Evolutionary conservation across 2,329 filamentous ascomycete genomes (phyloP), one percentile per base, ranked within the genome.

Genomic region (Eurotiales sp.): DNA sequence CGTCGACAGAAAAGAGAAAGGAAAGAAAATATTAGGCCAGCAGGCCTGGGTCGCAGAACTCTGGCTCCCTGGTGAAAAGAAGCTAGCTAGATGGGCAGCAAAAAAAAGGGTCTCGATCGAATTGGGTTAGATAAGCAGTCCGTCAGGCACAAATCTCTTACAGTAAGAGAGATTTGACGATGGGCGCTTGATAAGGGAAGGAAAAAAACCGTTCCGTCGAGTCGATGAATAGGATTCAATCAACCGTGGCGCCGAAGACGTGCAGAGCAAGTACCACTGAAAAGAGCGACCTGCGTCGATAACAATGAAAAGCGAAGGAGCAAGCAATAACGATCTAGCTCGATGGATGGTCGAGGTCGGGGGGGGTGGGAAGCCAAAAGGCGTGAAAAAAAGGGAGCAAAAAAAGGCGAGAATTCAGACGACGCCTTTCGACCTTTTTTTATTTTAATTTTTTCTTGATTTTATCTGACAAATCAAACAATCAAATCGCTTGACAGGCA

Each of bases 1-100:
- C 39, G 39, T 34, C 47, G 47, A 29, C 37, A 42, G 42, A 43
- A 34, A 48, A n/a, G n/a, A n/a, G n/a, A n/a, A n/a, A n/a, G n/a
- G n/a, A n/a, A n/a, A n/a, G n/a, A n/a, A n/a, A n/a, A n/a, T n/a
- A n/a, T n/a, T 30, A 43, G 47, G 47, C 47, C 47, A 43, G 40
- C 15, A 50, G 47, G 47, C 47, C 40, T 50, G 21, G 21, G 43
- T 25, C n/a, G 14, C 39, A 50, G 15, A 42, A 50, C n/a, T 25
- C 27, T 29, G 47, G 22, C 32, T 40, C 29, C 30, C 42, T 43
- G 34, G 17, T 27, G 12, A 21, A 37, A 17, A 12, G 34, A 37
- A 27, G 25, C 25, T 27, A 27, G 25, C 25, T 27, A 27, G 25
- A 10, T 10, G n/a, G n/a, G n/a, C n/a, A n/a, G n/a, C n/a, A n/a